A percentile compares a stretch with the other conserved stretches of the same genome.
Evolutionary conservation across 164 flowering plant species (phyloP).

Genomic region (Saururus chinensis): DNA sequence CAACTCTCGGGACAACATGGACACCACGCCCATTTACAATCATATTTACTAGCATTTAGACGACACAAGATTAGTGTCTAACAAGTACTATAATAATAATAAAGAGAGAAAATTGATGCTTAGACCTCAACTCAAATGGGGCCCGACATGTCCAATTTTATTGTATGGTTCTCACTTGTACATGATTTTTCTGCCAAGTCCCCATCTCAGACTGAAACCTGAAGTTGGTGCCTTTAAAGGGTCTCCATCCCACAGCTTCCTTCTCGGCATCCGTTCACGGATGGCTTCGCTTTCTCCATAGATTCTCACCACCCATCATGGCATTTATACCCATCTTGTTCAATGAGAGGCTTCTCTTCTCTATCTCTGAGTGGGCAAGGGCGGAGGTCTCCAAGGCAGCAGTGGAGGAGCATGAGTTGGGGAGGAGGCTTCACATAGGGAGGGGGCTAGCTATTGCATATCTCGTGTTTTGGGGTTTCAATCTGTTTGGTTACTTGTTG

Average conservation of each 20-base stretch:
- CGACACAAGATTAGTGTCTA: too few species aligned
- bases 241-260: constrained; percentile 61
- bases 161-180: too few species aligned
- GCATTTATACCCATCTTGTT: constrained; percentile 61
- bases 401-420: constrained; percentile 20
- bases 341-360: constrained; percentile 51
- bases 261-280: constrained; percentile 62
- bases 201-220: too few species aligned
- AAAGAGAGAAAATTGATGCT: too few species aligned
- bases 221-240: too few species aligned
- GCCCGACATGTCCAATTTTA: too few species aligned
- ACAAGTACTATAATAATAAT: too few species aligned
- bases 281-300: constrained; percentile 32
- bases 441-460: constrained; percentile 55
- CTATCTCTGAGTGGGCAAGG: constrained; percentile 47
- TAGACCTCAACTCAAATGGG: too few species aligned
- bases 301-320: constrained; percentile 42
- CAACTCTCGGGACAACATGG: too few species aligned
- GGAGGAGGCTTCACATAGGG: constrained; percentile 39
- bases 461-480: constrained; percentile 59
- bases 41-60: too few species aligned
- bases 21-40: too few species aligned
- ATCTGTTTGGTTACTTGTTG: constrained; percentile 68
- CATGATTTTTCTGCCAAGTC: too few species aligned
- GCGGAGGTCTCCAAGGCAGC: constrained; percentile 37